Evolutionary conservation across 1,284 basidiomycete species (phyloP), one percentile per base, ranked within the genome.

Genomic region (Cerioporus squamosus): DNA sequence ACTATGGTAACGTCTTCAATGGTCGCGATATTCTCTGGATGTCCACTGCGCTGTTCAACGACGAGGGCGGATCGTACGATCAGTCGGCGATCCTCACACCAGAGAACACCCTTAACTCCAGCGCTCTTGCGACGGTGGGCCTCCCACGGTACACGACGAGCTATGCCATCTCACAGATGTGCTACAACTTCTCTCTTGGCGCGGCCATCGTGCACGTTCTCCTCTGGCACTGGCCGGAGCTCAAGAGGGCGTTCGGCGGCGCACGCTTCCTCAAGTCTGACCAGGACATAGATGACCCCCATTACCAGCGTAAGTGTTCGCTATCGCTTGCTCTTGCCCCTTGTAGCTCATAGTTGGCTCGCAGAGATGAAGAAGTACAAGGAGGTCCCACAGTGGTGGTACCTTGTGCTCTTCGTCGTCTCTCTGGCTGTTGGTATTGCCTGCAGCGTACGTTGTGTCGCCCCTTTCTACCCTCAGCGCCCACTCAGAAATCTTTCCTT

Each of bases 341-440:
- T 10, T 2, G n/a, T 9, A 15, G 23, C 23, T 29, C 20, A 55
- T 22, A 44, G 15, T 2, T 15, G 20, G 10, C 1, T 18, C 26
- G 23, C 26, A 77, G 80, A 76, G 63, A 83, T 84, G 82, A 74
- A 75, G 63, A 79, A 79, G 59, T 83, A 84, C 66, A 67, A 72
- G 24, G 81, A 83, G 62, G 82, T 84, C 3, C 85, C 85, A 4
- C 78, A 79, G 60, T 82, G 78, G 78, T 83, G 78, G 68, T 86
- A 85, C 60, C 66, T 69, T 0, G 39, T 69, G 0, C 63, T 85
- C 17, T 82, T 86, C 62, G 17, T 81, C 14, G 60, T 71, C n/a
- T 81, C 82, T 0, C 68, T 87, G 18, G 80, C 61, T n/a, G 74
- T 86, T 46, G 79, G 80, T 26, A 81, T 87, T 56, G 82, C 81